A percentile compares a stretch with the other conserved stretches of the same genome.
phyloP scores from a whole-genome alignment of 495 filamentous ascomycete species.

The Xylaria nigripes region DNA sequence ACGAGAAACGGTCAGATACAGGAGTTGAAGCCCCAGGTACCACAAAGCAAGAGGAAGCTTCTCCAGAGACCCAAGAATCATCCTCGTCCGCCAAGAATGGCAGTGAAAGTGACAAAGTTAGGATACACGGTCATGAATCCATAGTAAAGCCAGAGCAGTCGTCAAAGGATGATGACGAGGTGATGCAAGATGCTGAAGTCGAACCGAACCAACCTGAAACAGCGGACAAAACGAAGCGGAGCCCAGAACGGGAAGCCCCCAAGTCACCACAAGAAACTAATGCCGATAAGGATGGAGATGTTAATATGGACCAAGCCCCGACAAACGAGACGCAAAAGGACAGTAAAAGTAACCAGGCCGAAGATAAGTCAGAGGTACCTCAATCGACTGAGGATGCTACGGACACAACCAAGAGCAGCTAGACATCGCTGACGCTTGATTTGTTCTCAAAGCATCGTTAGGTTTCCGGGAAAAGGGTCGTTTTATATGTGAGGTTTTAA shows the following conservation, averaged over 20 bases:
- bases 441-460: neutral
- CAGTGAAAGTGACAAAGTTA: constrained; percentile 18
- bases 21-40: constrained; percentile 22
- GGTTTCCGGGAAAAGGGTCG: neutral
- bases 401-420: constrained; percentile 2
- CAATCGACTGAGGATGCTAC: neutral
- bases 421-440: neutral
- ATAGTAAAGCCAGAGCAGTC: constrained; percentile 4
- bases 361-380: constrained; percentile 9
- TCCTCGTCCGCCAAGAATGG: constrained; percentile 16
- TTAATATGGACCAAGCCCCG: constrained; percentile 20
- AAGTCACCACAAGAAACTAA: constrained; percentile 5
- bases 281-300: constrained; percentile 21
- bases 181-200: constrained; percentile 19
- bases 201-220: constrained; percentile 8
- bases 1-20: constrained; percentile 31
- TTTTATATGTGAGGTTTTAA: neutral
- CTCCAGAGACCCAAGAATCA: constrained; percentile 7
- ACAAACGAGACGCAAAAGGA: constrained; percentile 10
- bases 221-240: constrained; percentile 12
- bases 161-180: constrained; percentile 28
- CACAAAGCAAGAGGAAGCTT: constrained; percentile 19
- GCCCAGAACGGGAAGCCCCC: constrained; percentile 6
- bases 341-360: constrained; percentile 9
- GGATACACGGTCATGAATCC: neutral